These are phyloP conservation scores for Pisolithus orientalis DNA, from an alignment of 768 basidiomycete species.

Conservation along the genomic window DNA sequence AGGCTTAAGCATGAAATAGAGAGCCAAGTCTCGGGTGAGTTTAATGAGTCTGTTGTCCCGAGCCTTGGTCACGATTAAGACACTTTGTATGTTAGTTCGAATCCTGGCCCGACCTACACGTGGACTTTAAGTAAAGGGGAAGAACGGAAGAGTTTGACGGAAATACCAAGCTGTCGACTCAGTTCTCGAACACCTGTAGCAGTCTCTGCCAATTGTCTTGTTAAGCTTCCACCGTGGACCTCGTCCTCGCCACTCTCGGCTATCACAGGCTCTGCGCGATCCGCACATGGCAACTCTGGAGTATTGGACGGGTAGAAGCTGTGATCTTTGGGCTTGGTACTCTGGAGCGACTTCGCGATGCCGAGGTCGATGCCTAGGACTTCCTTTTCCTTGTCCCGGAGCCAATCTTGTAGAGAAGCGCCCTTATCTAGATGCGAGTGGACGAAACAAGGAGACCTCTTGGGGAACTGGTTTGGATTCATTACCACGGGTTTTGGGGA, in stretches of 20 bases:
- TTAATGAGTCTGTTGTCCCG: conserved; percentile 95
- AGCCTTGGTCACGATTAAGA: conserved; percentile 96
- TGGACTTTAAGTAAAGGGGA: conserved; percentile 5
- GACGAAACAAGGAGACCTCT: conserved; percentile 81
- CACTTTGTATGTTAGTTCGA: conserved; percentile 83
- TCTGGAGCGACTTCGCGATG: conserved; percentile 45
- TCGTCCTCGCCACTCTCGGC: conserved; percentile 48
- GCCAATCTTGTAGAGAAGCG: conserved; percentile 72
- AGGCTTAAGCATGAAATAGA: conserved; percentile 93
- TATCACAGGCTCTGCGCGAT: conserved; percentile 13
- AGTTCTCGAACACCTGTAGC: conserved; percentile 96
- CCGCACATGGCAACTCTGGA: conserved; percentile 10
- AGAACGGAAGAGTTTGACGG: conserved; percentile 1
- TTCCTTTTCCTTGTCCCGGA: conserved; percentile 34
- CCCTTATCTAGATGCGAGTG: conserved; percentile 87
- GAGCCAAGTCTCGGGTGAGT: conserved; percentile 86
- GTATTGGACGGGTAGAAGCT: conserved; percentile 3
- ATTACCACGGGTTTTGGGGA: conserved; percentile 22
- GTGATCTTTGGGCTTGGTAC: conserved; percentile 7
- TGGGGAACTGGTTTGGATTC: conserved; percentile 16
- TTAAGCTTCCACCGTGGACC: conserved; percentile 70
- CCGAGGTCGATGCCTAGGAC: conserved; percentile 34
- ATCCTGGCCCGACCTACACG: conserved; percentile 82
- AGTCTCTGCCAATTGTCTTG: conserved; percentile 91
- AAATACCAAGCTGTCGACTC: conserved; percentile 94